Conservation (phyloP, 345 rosid genomes). For the Eucalyptus tenuipes region DNA sequence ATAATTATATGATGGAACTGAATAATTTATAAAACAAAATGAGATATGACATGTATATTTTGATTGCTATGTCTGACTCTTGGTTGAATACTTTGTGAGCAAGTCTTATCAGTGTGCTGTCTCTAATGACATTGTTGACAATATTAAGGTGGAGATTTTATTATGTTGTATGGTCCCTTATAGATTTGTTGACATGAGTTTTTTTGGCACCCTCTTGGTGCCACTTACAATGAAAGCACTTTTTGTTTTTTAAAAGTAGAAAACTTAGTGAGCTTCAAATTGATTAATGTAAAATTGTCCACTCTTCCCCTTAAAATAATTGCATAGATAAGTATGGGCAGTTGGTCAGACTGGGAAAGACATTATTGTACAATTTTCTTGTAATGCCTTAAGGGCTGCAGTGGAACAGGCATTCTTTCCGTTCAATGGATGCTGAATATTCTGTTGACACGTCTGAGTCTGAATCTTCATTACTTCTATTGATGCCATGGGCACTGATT, state of each 20-base stretch:
- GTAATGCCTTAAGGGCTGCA: background rate
- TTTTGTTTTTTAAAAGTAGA: background rate
- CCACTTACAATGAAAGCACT: background rate
- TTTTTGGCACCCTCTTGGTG: background rate
- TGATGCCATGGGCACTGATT: background rate
- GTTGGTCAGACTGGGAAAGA: background rate
- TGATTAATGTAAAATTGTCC: background rate
- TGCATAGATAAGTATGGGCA: background rate
- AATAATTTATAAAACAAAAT: background rate
- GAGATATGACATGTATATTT: background rate
- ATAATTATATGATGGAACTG: background rate
- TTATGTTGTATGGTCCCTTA: background rate
- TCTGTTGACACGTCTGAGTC: background rate
- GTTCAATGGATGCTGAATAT: background rate
- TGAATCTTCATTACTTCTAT: background rate
- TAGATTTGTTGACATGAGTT: background rate
- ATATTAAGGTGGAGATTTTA: background rate
- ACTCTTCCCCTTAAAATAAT: background rate
- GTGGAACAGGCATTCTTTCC: background rate
- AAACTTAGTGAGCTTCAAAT: background rate
- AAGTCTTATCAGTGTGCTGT: background rate
- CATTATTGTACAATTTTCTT: background rate
- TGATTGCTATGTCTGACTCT: background rate
- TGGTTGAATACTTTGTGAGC: background rate
- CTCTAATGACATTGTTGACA: background rate